Evolutionary conservation across 75 land plant genomes (phyloP).

Genomic region (Gnetum montanum): DNA sequence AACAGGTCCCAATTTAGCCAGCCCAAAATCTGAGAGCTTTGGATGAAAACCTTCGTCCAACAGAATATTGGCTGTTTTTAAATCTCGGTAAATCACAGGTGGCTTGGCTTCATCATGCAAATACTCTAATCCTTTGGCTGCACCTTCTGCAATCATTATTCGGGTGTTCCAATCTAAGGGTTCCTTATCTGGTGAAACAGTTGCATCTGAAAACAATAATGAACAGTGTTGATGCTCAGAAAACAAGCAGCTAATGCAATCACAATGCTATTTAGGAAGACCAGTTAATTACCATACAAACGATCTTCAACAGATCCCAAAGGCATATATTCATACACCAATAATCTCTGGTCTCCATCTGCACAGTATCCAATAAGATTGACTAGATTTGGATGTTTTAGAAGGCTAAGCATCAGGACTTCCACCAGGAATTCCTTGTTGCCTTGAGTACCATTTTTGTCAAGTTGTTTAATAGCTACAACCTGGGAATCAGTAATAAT

Average conservation of each 20-base stretch:
- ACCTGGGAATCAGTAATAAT: too few relatives aligned
- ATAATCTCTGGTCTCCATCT: constrained; percentile 16
- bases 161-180: constrained; percentile 45
- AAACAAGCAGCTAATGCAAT: too few relatives aligned
- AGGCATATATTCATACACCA: constrained; percentile 27
- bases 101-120: constrained; percentile 50
- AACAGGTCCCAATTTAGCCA: constrained; percentile 70
- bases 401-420: constrained; percentile 34
- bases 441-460: constrained; percentile 28
- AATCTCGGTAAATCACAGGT: constrained; percentile 55
- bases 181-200: constrained; percentile 36
- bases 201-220: too few relatives aligned
- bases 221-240: too few relatives aligned
- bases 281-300: constrained; percentile 23
- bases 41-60: constrained; percentile 55
- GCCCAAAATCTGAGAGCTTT: constrained; percentile 69
- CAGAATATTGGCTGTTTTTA: constrained; percentile 65
- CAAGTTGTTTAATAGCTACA: constrained; percentile 35
- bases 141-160: constrained; percentile 44
- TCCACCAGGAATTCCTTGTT: constrained; percentile 32
- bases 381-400: constrained; percentile 25
- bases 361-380: constrained; percentile 19
- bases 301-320: constrained; percentile 30
- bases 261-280: too few relatives aligned
- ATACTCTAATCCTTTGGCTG: constrained; percentile 48